These are phyloP conservation scores for Verbascum thapsus DNA, from an alignment of 257 asterid genomes.

Conservation along the genomic window DNA sequence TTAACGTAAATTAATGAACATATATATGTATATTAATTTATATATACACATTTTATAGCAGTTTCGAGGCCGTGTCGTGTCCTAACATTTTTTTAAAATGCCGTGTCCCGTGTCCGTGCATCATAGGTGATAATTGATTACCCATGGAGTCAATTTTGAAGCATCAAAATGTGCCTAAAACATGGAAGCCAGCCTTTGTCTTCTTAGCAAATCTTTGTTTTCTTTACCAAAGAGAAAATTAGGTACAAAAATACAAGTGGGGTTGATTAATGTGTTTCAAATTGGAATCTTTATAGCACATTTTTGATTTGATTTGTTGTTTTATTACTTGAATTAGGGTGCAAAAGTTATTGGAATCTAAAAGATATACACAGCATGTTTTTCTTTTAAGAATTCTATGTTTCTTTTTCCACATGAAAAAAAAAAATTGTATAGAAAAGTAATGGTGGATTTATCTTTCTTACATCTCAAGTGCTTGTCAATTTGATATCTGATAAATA, in stretches of 20 bases:
- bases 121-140: slow-evolving; percentile 14
- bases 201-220: slow-evolving; percentile 31
- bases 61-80: no score
- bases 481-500: slow-evolving; percentile 26
- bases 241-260: slow-evolving; percentile 32
- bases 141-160: slow-evolving; percentile 34
- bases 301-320: slow-evolving; percentile 33
- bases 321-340: slow-evolving; percentile 36
- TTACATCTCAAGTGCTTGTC: slow-evolving; percentile 34
- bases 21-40: no score
- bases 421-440: slow-evolving; percentile 17
- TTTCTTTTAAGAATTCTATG: slow-evolving; percentile 29
- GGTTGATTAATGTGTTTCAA: slow-evolving; percentile 41
- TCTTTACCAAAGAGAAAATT: slow-evolving; percentile 27
- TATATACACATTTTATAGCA: no score
- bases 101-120: no score
- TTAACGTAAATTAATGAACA: no score
- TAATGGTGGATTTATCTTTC: no score
- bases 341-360: slow-evolving; percentile 49
- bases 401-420: slow-evolving; percentile 39
- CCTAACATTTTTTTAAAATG: no score
- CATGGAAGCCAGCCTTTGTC: slow-evolving; percentile 39
- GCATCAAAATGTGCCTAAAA: slow-evolving; percentile 40
- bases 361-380: slow-evolving; percentile 32
- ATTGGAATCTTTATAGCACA: slow-evolving; percentile 30